Conservation (phyloP, 2,329 filamentous ascomycete species). For the Hawksworthiomyces lignivorus region DNA sequence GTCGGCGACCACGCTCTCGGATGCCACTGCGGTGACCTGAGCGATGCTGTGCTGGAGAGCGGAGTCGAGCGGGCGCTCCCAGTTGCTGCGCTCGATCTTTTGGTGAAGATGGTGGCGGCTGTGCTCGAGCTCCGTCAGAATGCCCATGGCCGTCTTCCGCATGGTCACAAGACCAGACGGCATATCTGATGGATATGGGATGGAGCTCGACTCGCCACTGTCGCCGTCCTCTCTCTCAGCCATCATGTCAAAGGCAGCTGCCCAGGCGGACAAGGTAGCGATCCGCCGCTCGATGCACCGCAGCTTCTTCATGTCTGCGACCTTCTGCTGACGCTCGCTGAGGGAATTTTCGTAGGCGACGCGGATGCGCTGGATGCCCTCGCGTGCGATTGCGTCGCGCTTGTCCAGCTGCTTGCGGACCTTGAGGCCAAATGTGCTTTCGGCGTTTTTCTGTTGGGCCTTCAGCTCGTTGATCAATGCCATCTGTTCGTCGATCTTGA, state of each 20-base stretch:
- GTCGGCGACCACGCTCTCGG: conserved; percentile 53
- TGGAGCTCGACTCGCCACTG: conserved; percentile 57
- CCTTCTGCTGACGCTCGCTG: conserved; percentile 69
- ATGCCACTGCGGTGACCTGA: conserved; percentile 64
- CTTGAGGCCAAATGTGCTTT: conserved; percentile 73
- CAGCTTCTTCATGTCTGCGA: conserved; percentile 71
- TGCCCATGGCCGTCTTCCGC: conserved; percentile 81
- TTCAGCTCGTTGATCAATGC: conserved; percentile 93
- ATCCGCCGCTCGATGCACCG: conserved; percentile 80
- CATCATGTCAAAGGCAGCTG: conserved; percentile 72
- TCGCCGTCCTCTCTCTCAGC: conserved; percentile 59
- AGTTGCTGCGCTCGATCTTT: conserved; percentile 68
- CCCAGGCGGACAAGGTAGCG: conserved; percentile 80
- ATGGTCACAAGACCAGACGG: conserved; percentile 64
- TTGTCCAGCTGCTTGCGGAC: conserved; percentile 89
- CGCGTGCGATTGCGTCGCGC: conserved; percentile 64
- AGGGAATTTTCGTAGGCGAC: conserved; percentile 75
- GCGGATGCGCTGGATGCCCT: conserved; percentile 73
- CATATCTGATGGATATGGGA: too few relatives aligned
- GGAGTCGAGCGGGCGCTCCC: conserved; percentile 82
- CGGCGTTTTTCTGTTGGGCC: conserved; percentile 83
- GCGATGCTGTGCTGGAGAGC: conserved; percentile 78
- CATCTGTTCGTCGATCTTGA: conserved; percentile 99
- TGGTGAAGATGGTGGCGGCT: conserved; percentile 89
- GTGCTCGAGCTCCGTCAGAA: conserved; percentile 79